A percentile compares a stretch with the other conserved stretches of the same genome.
phyloP scores from a whole-genome alignment of 495 filamentous ascomycete species.

The Aspergillus nanangensis region DNA sequence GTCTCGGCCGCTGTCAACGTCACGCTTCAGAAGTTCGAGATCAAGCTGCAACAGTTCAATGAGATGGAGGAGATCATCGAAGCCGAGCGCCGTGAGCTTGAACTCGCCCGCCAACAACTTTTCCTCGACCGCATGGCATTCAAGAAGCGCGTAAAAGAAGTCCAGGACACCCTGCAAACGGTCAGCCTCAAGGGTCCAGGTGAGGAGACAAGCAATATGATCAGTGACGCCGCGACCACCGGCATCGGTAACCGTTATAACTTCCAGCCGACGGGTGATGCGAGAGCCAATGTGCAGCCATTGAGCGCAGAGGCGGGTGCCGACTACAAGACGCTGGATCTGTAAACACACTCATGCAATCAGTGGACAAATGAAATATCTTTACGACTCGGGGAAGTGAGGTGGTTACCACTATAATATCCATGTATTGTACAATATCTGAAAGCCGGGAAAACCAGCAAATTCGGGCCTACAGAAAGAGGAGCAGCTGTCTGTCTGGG shows the following conservation, averaged over 20 bases:
- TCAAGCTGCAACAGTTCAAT: conserved; percentile 87
- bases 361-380: background rate
- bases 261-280: conserved; percentile 49
- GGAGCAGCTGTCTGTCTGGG: conserved; percentile 3
- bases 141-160: conserved; percentile 77
- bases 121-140: conserved; percentile 89
- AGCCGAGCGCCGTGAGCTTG: conserved; percentile 87
- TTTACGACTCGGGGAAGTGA: background rate
- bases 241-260: conserved; percentile 53
- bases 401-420: conserved; percentile 14
- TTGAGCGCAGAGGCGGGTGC: conserved; percentile 57
- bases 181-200: conserved; percentile 51
- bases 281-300: conserved; percentile 54
- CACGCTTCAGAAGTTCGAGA: conserved; percentile 75
- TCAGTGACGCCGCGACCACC: conserved; percentile 41
- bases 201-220: conserved; percentile 52
- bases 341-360: conserved; percentile 26
- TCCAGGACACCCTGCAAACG: conserved; percentile 69
- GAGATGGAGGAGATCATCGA: conserved; percentile 91
- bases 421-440: conserved; percentile 25
- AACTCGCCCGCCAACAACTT: conserved; percentile 83
- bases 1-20: conserved; percentile 82
- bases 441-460: no score
- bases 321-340: conserved; percentile 44
- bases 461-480: no score